A percentile compares a stretch with the other conserved stretches of the same genome.
Evolutionary conservation across 345 rosid species (phyloP).

Genomic region (Camelina sativa): DNA sequence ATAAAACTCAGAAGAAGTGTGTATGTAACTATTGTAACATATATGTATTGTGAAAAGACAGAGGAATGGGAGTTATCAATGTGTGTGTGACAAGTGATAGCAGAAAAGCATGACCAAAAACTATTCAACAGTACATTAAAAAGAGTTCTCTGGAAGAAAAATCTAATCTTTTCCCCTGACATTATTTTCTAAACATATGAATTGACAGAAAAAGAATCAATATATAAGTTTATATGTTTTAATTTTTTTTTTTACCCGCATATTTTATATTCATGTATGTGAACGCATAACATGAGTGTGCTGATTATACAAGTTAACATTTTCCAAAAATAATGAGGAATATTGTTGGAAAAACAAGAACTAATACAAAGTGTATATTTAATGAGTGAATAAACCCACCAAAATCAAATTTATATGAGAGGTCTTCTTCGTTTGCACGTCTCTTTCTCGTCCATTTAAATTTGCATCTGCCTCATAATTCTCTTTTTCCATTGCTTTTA

Average conservation of each 20-base stretch:
- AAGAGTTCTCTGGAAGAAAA: conserved; percentile 21
- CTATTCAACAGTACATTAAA: conserved; percentile 32
- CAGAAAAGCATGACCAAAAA: conserved; percentile 36
- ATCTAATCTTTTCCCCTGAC: conserved; percentile 21
- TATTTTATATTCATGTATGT: conserved; percentile 3
- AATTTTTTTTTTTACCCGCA: background rate
- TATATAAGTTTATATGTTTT: background rate
- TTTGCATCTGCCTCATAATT: conserved; percentile 4
- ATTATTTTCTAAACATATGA: background rate
- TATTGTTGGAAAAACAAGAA: background rate
- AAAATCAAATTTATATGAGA: background rate
- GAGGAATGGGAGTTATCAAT: conserved; percentile 36
- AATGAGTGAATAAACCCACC: conserved; percentile 7
- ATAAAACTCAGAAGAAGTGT: conserved; percentile 2
- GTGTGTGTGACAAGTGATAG: conserved; percentile 37
- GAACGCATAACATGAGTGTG: background rate
- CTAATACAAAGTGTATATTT: background rate
- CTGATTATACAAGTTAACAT: conserved; percentile 11
- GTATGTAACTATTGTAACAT: background rate
- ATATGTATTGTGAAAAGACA: conserved; percentile 20
- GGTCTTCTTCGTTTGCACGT: background rate
- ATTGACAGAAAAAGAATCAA: conserved; percentile 32
- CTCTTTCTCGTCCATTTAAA: conserved; percentile 3
- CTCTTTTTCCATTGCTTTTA: conserved; percentile 14
- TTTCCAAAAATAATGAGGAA: background rate